Evolutionary conservation across 23 red algal genomes (phyloP).

Genomic region (Chondrus crispus): DNA sequence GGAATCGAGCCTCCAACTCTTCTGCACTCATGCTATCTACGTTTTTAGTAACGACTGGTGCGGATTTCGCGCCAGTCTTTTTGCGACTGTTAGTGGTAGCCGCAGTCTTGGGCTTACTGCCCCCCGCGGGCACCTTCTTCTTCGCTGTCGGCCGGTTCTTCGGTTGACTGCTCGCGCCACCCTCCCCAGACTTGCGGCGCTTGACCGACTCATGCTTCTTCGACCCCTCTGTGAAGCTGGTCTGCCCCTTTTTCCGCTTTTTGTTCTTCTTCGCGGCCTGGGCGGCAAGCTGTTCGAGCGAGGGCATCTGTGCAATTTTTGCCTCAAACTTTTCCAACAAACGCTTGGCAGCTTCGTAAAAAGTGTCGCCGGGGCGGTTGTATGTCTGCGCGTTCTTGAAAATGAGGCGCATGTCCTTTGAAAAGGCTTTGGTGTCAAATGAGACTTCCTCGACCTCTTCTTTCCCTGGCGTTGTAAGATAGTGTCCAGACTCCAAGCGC

Average conservation of each 20-base stretch:
- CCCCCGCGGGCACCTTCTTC: constrained; percentile 18
- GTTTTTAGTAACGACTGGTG: not conserved
- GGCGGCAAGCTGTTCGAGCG: not conserved
- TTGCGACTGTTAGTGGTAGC: not conserved
- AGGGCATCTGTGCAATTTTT: constrained; percentile 59
- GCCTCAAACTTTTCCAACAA: constrained; percentile 84
- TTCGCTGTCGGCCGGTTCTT: not conserved
- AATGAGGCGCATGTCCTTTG: constrained; percentile 78
- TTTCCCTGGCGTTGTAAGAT: constrained; percentile 1
- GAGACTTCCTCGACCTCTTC: constrained; percentile 31
- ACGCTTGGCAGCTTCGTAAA: constrained; percentile 66
- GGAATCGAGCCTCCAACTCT: constrained; percentile 42
- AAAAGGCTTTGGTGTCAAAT: constrained; percentile 69
- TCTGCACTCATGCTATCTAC: constrained; percentile 26
- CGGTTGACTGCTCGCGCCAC: not conserved
- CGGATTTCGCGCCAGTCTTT: constrained; percentile 17
- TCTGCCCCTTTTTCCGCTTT: constrained; percentile 41
- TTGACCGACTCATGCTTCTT: not conserved
- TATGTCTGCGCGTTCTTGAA: constrained; percentile 93
- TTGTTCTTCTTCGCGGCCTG: constrained; percentile 32
- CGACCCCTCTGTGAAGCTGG: not conserved
- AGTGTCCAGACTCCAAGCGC: constrained; percentile 73
- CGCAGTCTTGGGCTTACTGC: not conserved
- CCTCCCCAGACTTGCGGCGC: not conserved
- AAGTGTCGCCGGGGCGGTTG: constrained; percentile 70